phyloP scores from a whole-genome alignment of 1,284 basidiomycete genomes.

The Boletus coffeatus region DNA sequence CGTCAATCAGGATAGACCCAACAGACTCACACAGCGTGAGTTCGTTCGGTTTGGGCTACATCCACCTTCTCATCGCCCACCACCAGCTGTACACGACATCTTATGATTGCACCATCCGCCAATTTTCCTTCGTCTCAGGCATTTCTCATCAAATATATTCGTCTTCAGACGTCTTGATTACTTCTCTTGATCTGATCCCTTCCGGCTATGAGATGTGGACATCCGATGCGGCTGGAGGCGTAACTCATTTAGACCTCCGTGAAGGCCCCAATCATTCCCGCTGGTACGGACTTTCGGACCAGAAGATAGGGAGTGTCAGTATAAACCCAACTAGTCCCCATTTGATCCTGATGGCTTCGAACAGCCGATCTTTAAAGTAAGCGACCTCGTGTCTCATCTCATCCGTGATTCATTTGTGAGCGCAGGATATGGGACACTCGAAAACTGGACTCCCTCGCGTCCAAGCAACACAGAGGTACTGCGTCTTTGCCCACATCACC shows the following conservation, averaged over 20 bases:
- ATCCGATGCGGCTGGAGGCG: slow-evolving; percentile 61
- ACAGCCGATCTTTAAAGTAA: slow-evolving; percentile 62
- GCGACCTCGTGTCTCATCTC: slow-evolving; percentile 11
- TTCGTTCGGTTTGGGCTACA: neutral
- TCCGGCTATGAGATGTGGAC: slow-evolving; percentile 75
- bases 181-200: slow-evolving; percentile 60
- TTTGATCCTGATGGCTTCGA: slow-evolving; percentile 68
- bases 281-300: slow-evolving; percentile 59
- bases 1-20: slow-evolving; percentile 68
- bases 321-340: slow-evolving; percentile 66
- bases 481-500: slow-evolving; percentile 16
- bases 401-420: neutral
- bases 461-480: slow-evolving; percentile 22
- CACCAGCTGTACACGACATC: slow-evolving; percentile 67
- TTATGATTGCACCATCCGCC: slow-evolving; percentile 74
- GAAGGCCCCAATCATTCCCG: slow-evolving; percentile 50
- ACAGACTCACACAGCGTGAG: slow-evolving; percentile 63
- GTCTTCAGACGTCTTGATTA: slow-evolving; percentile 54
- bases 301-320: slow-evolving; percentile 73
- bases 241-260: slow-evolving; percentile 68
- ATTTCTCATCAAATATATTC: slow-evolving; percentile 63
- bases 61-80: slow-evolving; percentile 3
- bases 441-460: slow-evolving; percentile 45
- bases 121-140: slow-evolving; percentile 61
- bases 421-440: slow-evolving; percentile 72